Evolutionary conservation across 106 monocot genomes (phyloP), one percentile per base, ranked within the genome.

Genomic region (Platanthera zijinensis): DNA sequence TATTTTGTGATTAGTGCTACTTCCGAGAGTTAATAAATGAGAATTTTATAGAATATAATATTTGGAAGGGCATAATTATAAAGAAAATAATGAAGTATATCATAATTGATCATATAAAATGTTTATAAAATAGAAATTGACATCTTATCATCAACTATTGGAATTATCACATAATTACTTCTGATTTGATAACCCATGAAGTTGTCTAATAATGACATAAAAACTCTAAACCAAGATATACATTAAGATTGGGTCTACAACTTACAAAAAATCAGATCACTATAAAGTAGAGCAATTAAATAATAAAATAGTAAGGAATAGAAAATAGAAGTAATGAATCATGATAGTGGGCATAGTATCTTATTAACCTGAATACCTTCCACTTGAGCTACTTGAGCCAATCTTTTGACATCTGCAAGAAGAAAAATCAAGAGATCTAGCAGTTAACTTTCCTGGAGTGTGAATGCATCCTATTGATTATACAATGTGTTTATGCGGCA

Each of bases 301-400:
- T 66, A 66, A 53, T 5, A 69, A 52, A 72, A 10, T 45, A 10
- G 5, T 12, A 75, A 13, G 6, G n/a, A 54, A 74, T 5, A 71
- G 5, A 57, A 59, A 15, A 54, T 71, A 39, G 0, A 59, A n/a
- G 18, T 52, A 48, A 25, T 52, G n/a, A 47, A 45, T 59, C 13
- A 52, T 2, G 39, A 7, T 59, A 22, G 19, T 14, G 13, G 5
- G 39, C 49, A 51, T 8, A 50, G 50, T 85, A 99, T 92, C 91
- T 99, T 89, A 74, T 94, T 92, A 63, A 87, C 86, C 85, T 94
- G 84, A 83, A 99, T 79, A 54, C 94, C 86, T 84, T 99, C 97
- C 70, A 85, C 77, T 68, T 68, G 80, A 70, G 94, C 91, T 85
- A 99, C 88, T 82, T 90, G 89, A 79, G 82, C 80, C 79, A 99